Conservation (phyloP, 2,329 filamentous ascomycete species). For the Biscogniauxia marginata region DNA sequence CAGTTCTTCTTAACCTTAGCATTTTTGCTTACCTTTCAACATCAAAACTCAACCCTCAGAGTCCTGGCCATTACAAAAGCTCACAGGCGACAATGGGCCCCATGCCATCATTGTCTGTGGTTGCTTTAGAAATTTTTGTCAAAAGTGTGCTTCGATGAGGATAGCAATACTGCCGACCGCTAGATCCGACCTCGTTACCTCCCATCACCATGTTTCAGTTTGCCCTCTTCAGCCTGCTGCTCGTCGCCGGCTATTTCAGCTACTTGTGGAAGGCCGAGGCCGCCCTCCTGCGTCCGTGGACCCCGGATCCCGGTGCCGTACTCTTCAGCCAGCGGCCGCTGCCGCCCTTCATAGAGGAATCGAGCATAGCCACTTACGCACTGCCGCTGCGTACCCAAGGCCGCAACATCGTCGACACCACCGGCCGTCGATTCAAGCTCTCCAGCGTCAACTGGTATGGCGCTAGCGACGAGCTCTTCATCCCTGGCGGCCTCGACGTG, state of each 20-base stretch:
- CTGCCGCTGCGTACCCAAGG: slow-evolving; percentile 60
- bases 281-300: slow-evolving; percentile 45
- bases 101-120: slow-evolving; percentile 12
- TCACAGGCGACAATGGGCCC: slow-evolving; percentile 19
- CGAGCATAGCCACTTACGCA: slow-evolving; percentile 46
- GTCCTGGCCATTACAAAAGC: slow-evolving; percentile 5
- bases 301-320: slow-evolving; percentile 45
- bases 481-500: slow-evolving; percentile 62
- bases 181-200: background rate
- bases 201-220: slow-evolving; percentile 31
- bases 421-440: slow-evolving; percentile 59
- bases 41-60: background rate
- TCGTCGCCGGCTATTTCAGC: slow-evolving; percentile 40
- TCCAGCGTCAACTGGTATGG: slow-evolving; percentile 71
- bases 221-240: slow-evolving; percentile 36
- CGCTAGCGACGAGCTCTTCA: slow-evolving; percentile 64
- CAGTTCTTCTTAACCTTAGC: too few species aligned
- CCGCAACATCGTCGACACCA: slow-evolving; percentile 58
- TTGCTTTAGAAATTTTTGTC: slow-evolving; percentile 12
- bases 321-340: slow-evolving; percentile 51
- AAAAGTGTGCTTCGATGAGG: slow-evolving; percentile 4
- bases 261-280: slow-evolving; percentile 47
- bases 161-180: background rate
- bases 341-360: slow-evolving; percentile 41
- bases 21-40: background rate